Base-by-base conservation (phyloP, 2,329 filamentous ascomycete genomes). In the Podosphaera fusca region DNA sequence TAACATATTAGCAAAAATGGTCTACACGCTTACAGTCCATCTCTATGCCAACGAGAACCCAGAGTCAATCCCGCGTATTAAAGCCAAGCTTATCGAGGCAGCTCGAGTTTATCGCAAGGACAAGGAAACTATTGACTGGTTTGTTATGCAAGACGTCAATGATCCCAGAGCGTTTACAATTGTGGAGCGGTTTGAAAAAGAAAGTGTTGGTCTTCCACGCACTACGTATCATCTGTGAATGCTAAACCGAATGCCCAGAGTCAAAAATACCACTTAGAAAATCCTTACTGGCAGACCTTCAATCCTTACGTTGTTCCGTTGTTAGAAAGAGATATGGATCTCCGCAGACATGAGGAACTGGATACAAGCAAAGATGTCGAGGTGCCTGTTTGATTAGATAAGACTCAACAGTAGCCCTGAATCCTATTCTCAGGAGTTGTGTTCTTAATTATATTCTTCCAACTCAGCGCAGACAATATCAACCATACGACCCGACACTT, bases 21-120 rank as follows among this genome's bases (percentile, higher is more conserved):
- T 82, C 62, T 84, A 84, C 70, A 83, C 80, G 59, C 78, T 84
- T 63, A 79, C 81, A 63, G 80, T 82, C 54, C 80, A 83, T 64
- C 74, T 87, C 60, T 79, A 82, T 70, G 81, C 82, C 61, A 86
- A 86, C 66, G 74, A 79, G 58, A 76, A 84, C 64, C 69, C 74
- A 10, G 77, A 79, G 57, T 74, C 73, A 66, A 81, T 86, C 70
- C 70, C 73, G 60, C 84, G 82, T 69, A 71, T 87, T 58, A 78
- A 80, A 64, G 78, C 78, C 58, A 87, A 87, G 72, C 78, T 87
- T 58, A 76, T 82, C 66, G 84, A 87, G 67, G 84, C 84, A n/a
- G 81, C 80, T 59, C 75, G 79, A 60, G 75, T 87, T 60, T 87
- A 87, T 71, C 78, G 75, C 61, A 74, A 84, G 61, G 84, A 87